Base-by-base conservation (phyloP, 495 filamentous ascomycete species). In the Aspergillus bridgeri region DNA sequence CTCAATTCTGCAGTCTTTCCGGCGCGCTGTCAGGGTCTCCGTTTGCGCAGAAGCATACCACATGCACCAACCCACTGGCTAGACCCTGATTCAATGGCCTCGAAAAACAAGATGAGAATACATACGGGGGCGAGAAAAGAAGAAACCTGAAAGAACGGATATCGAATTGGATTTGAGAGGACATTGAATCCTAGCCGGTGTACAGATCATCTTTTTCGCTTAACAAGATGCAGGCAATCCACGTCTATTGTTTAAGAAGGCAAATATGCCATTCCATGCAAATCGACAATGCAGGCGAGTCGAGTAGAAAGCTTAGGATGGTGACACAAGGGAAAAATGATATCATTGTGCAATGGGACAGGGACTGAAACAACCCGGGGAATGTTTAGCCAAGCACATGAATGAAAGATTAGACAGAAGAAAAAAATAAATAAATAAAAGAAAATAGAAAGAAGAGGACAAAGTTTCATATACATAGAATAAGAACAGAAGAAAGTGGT, bases 381-480 rank as follows among this genome's bases (percentile, higher is more conserved):
- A 58, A 60, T 54, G 59, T 51, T 38, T 45, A 52, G 42, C 49
- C 50, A 51, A 29, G 42, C 18, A 29, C 43, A 64, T 55, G 17
- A 48, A 59, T 29, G 22, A 54, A 45, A 20, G 22, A 48, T 57
- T 44, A 46, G 25, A 33, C 44, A 54, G 48, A 61, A 56, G 27
- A 58, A 56, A 56, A 54, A 18, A 52, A n/a, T n/a, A n/a, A n/a
- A n/a, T n/a, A n/a, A n/a, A n/a, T n/a, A n/a, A n/a, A n/a, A n/a
- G n/a, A n/a, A n/a, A n/a, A n/a, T n/a, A n/a, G n/a, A n/a, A n/a
- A n/a, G n/a, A n/a, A n/a, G n/a, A n/a, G n/a, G n/a, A n/a, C n/a
- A n/a, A n/a, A 46, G 20, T 62, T 57, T 61, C 61, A 63, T 60
- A 63, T 64, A 63, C 53, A 63, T 57, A 60, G 69, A 60, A 57